Evolutionary conservation across 805 yeast genomes (phyloP), one percentile per base, ranked within the genome.

Genomic region (Wickerhamiella kurtzmanii): DNA sequence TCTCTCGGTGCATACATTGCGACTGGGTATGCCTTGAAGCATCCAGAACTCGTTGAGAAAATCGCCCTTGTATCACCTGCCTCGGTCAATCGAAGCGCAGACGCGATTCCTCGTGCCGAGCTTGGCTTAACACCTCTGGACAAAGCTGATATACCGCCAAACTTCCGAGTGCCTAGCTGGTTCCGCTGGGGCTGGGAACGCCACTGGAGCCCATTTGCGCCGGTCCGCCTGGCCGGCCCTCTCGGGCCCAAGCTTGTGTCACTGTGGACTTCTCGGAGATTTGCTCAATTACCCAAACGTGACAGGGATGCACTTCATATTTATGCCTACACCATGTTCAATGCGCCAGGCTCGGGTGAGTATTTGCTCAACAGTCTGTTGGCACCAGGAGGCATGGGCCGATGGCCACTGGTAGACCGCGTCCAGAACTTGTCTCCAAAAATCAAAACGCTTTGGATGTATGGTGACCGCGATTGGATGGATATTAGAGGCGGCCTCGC

Each of bases 1-100:
- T 87, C 96, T 0, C 71, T 92, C 75, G 98, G 98, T 3, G 96
- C 94, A 0, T 89, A 88, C 59, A 56, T 89, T 19, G 74, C 82
- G 60, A 74, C 80, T 0, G 64, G 80, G 3, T 82, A 85, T 55
- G 81, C 84, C 2, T 68, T 78, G 46, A 69, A 71, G 46, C 65
- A 71, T 51, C 85, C 89, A 0, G 64, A 68, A 1, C 73, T 77
- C 41, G 80, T 88, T 51, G 67, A 71, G 43, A 81, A 80, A 55
- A 59, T 89, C 35, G 59, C 87, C n/a, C 71, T 88, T 68, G 80
- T 85, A 4, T 82, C 95, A 0, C 97, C 97, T 0, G 97, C 94
- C 0, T 96, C 94, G 2, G 76, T 92, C 4, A 73, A 75, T 36
- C 56, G 64, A 11, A 58, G 71, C 47, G 75, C 75, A 4, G 60